These are phyloP conservation scores for Shiraia sp. DNA, from an alignment of 2,329 filamentous ascomycete genomes.

Conservation along the genomic window DNA sequence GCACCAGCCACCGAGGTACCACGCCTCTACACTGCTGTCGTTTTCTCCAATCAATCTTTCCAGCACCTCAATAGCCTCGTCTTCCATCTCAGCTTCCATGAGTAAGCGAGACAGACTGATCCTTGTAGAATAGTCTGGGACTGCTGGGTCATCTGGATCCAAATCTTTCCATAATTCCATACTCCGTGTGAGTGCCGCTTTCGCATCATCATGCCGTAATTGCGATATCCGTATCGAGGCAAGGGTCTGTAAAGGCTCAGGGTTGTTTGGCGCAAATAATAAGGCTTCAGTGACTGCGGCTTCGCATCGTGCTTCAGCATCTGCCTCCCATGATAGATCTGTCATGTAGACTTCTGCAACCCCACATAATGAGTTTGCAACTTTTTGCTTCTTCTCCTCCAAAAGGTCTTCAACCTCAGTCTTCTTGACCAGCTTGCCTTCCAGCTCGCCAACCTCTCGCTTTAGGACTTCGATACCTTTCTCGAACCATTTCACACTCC, in stretches of 20 bases:
- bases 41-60: constrained; percentile 85
- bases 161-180: constrained; percentile 82
- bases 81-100: constrained; percentile 87
- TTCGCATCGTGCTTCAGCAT: constrained; percentile 89
- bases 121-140: constrained; percentile 84
- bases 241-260: constrained; percentile 93
- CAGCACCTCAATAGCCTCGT: constrained; percentile 81
- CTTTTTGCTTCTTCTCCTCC: constrained; percentile 76
- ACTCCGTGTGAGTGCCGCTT: constrained; percentile 75
- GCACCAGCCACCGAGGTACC: constrained; percentile 97
- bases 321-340: constrained; percentile 86
- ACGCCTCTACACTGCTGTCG: constrained; percentile 91
- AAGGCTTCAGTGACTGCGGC: constrained; percentile 87
- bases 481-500: constrained; percentile 66
- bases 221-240: constrained; percentile 95
- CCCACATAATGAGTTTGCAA: constrained; percentile 90
- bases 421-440: constrained; percentile 47
- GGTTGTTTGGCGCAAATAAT: constrained; percentile 75
- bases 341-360: constrained; percentile 99
- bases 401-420: constrained; percentile 40
- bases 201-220: constrained; percentile 75
- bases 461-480: constrained; percentile 74
- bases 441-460: constrained; percentile 68
- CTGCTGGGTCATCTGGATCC: constrained; percentile 68
- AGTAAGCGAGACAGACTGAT: constrained; percentile 83